Evolutionary conservation across 192 early-diverging fungal genomes (phyloP).

Genomic region (Chytriomyces confervae): DNA sequence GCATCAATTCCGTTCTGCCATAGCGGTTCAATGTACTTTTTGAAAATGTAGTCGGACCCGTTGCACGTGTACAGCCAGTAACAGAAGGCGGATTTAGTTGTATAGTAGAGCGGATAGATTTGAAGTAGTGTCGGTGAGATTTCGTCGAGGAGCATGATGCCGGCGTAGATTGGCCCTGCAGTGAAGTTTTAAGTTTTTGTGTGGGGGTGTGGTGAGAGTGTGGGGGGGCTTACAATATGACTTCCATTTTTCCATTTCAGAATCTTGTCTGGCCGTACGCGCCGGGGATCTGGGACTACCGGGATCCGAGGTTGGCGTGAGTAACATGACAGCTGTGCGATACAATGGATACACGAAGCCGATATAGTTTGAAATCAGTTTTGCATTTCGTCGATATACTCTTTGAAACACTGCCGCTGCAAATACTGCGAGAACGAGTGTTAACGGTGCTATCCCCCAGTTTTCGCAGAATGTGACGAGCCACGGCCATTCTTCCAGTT

Average conservation of each 20-base stretch:
- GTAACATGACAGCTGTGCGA: slow-evolving; percentile 5
- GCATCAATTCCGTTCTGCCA: slow-evolving; percentile 11
- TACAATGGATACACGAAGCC: slow-evolving; percentile 28
- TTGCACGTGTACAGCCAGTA: slow-evolving; percentile 28
- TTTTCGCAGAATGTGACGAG: slow-evolving; percentile 26
- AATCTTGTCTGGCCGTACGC: neutral
- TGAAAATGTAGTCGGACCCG: slow-evolving; percentile 16
- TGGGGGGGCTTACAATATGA: slow-evolving; percentile 12
- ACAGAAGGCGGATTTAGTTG: slow-evolving; percentile 17
- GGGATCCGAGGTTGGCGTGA: neutral
- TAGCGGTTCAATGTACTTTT: slow-evolving; percentile 24
- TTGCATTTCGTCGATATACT: slow-evolving; percentile 23
- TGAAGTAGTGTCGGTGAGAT: neutral
- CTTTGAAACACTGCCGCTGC: neutral
- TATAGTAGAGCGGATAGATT: slow-evolving; percentile 19
- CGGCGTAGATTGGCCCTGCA: slow-evolving; percentile 14
- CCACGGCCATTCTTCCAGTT: slow-evolving; percentile 27
- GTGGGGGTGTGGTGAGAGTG: neutral
- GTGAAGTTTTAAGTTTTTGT: neutral
- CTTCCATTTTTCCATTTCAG: slow-evolving; percentile 23
- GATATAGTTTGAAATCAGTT: slow-evolving; percentile 18
- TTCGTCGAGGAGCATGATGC: slow-evolving; percentile 5
- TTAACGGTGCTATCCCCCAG: slow-evolving; percentile 16
- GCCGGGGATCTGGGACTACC: neutral
- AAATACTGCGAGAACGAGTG: slow-evolving; percentile 4